Conservation (phyloP, 2,329 filamentous ascomycete species). For the Decorospora gaudefroyi region DNA sequence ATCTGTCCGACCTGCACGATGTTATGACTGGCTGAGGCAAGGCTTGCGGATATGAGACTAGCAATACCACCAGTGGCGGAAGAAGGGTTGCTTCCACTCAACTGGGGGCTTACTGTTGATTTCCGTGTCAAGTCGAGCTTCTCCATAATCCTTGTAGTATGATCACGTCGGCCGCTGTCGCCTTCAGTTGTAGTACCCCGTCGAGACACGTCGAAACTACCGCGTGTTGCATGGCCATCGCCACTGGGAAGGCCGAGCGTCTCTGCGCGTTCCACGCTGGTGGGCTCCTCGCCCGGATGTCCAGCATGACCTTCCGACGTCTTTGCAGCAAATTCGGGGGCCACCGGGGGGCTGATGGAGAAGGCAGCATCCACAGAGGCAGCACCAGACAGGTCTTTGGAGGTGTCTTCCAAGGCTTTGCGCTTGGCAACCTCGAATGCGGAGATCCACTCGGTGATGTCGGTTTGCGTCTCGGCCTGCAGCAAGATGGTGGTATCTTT, state of each 20-base stretch:
- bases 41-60: conserved; percentile 82
- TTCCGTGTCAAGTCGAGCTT: conserved; percentile 90
- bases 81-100: conserved; percentile 48
- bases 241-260: conserved; percentile 68
- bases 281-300: conserved; percentile 59
- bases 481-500: conserved; percentile 88
- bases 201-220: conserved; percentile 72
- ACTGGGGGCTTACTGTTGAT: conserved; percentile 61
- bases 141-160: conserved; percentile 86
- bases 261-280: conserved; percentile 61
- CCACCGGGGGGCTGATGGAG: conserved; percentile 83
- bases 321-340: conserved; percentile 89
- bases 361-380: conserved; percentile 75
- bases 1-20: conserved; percentile 68
- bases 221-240: conserved; percentile 60
- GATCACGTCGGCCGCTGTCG: conserved; percentile 74
- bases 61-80: conserved; percentile 71
- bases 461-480: conserved; percentile 88
- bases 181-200: conserved; percentile 64
- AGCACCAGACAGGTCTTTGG: conserved; percentile 55
- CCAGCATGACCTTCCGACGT: conserved; percentile 67
- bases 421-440: conserved; percentile 94
- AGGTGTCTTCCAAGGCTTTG: conserved; percentile 78
- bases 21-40: conserved; percentile 71
- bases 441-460: conserved; percentile 93